phyloP scores from a whole-genome alignment of 805 yeast genomes.

The Wickerhamiella bombiphila region DNA sequence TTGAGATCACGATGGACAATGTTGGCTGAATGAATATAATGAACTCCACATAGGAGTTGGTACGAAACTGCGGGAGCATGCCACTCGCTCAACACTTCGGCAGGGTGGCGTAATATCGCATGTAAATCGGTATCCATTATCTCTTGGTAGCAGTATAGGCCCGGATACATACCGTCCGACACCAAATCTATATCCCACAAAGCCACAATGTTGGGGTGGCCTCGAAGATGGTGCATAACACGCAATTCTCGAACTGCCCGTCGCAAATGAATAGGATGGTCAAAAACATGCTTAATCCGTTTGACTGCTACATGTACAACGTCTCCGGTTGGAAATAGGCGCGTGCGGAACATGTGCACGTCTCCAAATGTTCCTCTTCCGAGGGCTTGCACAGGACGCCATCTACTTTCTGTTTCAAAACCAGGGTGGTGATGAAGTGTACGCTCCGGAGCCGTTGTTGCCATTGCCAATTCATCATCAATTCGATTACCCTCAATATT shows the following conservation, averaged over 20 bases:
- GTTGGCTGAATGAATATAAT: conserved; percentile 82
- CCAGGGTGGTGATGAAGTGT: conserved; percentile 13
- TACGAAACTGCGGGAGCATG: conserved; percentile 65
- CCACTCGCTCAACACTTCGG: conserved; percentile 68
- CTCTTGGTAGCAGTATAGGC: conserved; percentile 81
- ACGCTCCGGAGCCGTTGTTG: too few relatives aligned
- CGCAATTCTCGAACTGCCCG: conserved; percentile 76
- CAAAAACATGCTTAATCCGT: conserved; percentile 58
- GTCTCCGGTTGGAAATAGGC: background rate
- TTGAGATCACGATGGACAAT: conserved; percentile 86
- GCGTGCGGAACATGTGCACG: conserved; percentile 14
- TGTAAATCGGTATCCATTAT: conserved; percentile 70
- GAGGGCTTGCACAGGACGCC: conserved; percentile 13
- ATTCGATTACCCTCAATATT: too few relatives aligned
- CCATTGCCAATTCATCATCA: too few relatives aligned
- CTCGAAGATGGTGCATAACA: conserved; percentile 67
- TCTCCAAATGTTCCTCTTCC: conserved; percentile 20
- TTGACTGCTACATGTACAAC: conserved; percentile 50
- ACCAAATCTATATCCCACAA: conserved; percentile 64
- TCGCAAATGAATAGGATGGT: conserved; percentile 49
- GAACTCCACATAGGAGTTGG: conserved; percentile 73
- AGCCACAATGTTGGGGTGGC: conserved; percentile 69
- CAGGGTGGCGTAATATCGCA: conserved; percentile 40
- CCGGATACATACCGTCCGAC: conserved; percentile 54
- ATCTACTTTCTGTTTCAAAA: conserved; percentile 7